Base-by-base conservation (phyloP, 805 yeast species). In the Clavispora phyllophila region DNA sequence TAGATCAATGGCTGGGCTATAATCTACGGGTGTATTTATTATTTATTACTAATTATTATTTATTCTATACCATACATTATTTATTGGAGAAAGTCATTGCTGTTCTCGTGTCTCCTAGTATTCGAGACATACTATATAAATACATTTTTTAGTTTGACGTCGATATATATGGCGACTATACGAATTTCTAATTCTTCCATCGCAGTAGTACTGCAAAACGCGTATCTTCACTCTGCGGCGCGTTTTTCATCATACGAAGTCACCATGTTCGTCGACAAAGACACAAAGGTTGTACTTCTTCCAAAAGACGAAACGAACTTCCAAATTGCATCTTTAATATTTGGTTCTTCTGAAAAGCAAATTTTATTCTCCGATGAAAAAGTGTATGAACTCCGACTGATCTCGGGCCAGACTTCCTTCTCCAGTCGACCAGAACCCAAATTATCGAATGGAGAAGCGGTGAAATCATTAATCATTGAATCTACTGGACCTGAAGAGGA, bases 1-100 rank as follows among this genome's bases (percentile, higher is more conserved):
- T 10, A 68, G 70, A 45, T 51, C 57, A 3, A 65, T 73, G 68
- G 85, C 72, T 15, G 81, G 79, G 1, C 43, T 71, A 47, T 51
- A 25, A 25, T 19, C 15, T 9, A 18, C 22, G 15, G 14, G 18
- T 14, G 18, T 37, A 37, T 37, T 37, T 18, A 26, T 36, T 36
- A 14, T 14, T 36, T 13, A 24, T 23, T 23, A 36, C 8, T 23
- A n/a, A n/a, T 25, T 25, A 25, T 25, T 10, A 25, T 10, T 25
- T 25, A 25, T 25, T 25, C n/a, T n/a, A n/a, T n/a, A n/a, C n/a
- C n/a, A n/a, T n/a, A n/a, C n/a, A 25, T 25, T 2, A 23, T 23
- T 3, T 23, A 23, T 23, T 23, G 25, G 25, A 9, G 25, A 9
- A 23, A 23, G 25, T 23, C 25, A 2, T 5, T 2, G 8, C 7